Conservation (phyloP, 2,329 filamentous ascomycete genomes). For the Colletotrichum cordylinicola region DNA sequence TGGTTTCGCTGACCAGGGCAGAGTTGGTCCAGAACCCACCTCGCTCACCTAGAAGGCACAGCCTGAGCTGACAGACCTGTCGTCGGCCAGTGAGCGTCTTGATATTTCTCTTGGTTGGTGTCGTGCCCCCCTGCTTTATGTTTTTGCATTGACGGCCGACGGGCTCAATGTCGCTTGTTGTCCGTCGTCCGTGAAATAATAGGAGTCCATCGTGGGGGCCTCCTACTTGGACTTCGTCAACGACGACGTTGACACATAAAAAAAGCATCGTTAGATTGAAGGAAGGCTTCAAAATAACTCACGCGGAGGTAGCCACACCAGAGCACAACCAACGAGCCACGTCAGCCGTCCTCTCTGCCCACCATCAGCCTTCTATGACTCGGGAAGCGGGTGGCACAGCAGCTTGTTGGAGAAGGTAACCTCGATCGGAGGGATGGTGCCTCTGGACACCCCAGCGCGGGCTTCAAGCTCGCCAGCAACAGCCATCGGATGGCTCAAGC, state of each 20-base stretch:
- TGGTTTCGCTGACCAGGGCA: not conserved
- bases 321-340: not conserved
- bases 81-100: not conserved
- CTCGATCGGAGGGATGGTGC: not conserved
- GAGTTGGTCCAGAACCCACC: not conserved
- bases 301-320: not conserved
- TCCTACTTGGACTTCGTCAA: not conserved
- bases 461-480: not conserved
- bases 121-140: not conserved
- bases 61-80: not conserved
- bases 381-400: not conserved
- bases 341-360: not conserved
- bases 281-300: not conserved
- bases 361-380: not conserved
- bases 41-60: not conserved
- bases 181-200: not conserved
- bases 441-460: not conserved
- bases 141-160: not conserved
- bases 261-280: not conserved
- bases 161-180: not conserved
- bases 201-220: not conserved
- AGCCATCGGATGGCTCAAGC: not conserved
- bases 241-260: not conserved
- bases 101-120: not conserved
- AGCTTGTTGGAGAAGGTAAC: not conserved